Evolutionary conservation across 768 basidiomycete species (phyloP).

Genomic region (Strobilomyces confusus): DNA sequence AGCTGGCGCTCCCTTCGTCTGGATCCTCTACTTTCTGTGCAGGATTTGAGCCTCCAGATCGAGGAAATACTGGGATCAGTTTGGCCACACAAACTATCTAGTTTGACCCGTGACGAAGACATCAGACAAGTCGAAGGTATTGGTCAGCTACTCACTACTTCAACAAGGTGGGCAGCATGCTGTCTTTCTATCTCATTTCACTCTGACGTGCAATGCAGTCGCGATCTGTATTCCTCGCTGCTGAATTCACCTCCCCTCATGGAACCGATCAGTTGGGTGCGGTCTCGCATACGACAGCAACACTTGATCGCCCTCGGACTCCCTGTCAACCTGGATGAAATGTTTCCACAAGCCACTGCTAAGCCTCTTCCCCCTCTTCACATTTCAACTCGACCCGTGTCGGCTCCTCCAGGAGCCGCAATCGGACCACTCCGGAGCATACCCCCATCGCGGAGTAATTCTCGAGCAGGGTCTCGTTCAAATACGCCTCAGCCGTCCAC

Average conservation of each 20-base stretch:
- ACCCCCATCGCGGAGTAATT: constrained; percentile 37
- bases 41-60: constrained; percentile 57
- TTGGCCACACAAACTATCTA: constrained; percentile 53
- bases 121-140: constrained; percentile 80
- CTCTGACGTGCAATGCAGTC: constrained; percentile 45
- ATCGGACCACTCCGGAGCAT: constrained; percentile 32
- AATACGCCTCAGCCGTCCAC: constrained; percentile 43
- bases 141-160: constrained; percentile 69
- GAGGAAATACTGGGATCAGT: constrained; percentile 62
- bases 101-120: constrained; percentile 60
- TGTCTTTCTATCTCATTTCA: constrained; percentile 20
- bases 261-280: constrained; percentile 91
- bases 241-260: constrained; percentile 68
- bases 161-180: constrained; percentile 56
- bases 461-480: constrained; percentile 49
- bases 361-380: constrained; percentile 75
- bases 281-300: constrained; percentile 85
- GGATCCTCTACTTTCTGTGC: constrained; percentile 57
- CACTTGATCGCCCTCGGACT: constrained; percentile 90
- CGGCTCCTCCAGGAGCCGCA: constrained; percentile 67
- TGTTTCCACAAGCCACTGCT: constrained; percentile 62
- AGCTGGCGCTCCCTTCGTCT: constrained; percentile 63
- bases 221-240: constrained; percentile 70
- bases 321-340: constrained; percentile 93
- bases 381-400: constrained; percentile 78